phyloP scores from a whole-genome alignment of 768 basidiomycete genomes.

The Leucogyrophana mollusca region DNA sequence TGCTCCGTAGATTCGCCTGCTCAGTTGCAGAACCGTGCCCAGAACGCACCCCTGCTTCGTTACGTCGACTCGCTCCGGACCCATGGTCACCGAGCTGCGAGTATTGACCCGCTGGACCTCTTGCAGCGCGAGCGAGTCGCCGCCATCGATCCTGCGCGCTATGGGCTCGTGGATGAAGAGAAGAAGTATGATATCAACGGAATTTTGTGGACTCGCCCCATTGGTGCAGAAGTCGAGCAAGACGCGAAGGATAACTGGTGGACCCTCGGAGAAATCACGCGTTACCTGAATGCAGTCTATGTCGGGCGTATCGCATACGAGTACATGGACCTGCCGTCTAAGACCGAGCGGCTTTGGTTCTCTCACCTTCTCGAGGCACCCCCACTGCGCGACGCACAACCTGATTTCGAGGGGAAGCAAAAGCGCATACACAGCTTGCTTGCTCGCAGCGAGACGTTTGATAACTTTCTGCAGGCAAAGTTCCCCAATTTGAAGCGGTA shows the following conservation, averaged over 20 bases:
- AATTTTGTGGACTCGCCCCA: conserved; percentile 86
- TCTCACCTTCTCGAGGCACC: conserved; percentile 77
- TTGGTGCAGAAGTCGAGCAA: conserved; percentile 40
- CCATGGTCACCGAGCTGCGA: conserved; percentile 82
- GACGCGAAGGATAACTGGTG: conserved; percentile 40
- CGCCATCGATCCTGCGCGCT: conserved; percentile 72
- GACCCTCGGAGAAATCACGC: conserved; percentile 68
- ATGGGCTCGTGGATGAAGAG: conserved; percentile 60
- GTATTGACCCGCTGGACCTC: conserved; percentile 85
- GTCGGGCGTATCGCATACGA: conserved; percentile 88
- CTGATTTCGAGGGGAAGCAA: conserved; percentile 28
- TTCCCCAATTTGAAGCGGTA: conserved; percentile 89
- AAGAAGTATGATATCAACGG: conserved; percentile 72
- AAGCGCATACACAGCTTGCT: conserved; percentile 66
- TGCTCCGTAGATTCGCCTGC: conserved; percentile 52
- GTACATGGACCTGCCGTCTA: conserved; percentile 86
- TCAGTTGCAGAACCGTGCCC: conserved; percentile 65
- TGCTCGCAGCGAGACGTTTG: conserved; percentile 75
- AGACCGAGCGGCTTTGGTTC: conserved; percentile 88
- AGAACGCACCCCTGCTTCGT: conserved; percentile 77
- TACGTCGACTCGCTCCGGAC: conserved; percentile 89
- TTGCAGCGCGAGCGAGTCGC: conserved; percentile 80
- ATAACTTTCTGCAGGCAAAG: conserved; percentile 82
- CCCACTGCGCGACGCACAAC: conserved; percentile 25
- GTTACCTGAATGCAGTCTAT: conserved; percentile 71